Conservation (phyloP, 257 asterid genomes). For the Capsicum baccatum region DNA sequence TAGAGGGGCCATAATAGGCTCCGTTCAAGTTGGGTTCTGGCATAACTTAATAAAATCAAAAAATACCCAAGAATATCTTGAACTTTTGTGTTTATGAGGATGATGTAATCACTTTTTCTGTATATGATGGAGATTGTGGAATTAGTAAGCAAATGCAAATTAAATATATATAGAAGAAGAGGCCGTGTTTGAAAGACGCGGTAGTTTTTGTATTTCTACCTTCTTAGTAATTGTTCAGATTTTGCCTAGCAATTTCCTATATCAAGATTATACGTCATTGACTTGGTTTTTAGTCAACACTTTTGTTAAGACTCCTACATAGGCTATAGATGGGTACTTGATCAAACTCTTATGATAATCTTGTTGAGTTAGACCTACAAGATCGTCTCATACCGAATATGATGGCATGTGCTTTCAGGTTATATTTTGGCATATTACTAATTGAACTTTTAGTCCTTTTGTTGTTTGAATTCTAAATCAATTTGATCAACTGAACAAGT, state of each 20-base stretch:
- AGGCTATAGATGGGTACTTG: neutral
- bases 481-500: too few relatives aligned
- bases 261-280: neutral
- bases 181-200: neutral
- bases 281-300: neutral
- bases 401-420: too few relatives aligned
- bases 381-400: too few relatives aligned
- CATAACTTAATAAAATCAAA: conserved; percentile 1
- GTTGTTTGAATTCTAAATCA: too few relatives aligned
- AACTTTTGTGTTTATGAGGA: neutral
- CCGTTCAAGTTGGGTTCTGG: conserved; percentile 59
- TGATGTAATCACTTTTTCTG: conserved; percentile 19
- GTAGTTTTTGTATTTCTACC: neutral
- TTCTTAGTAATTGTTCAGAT: neutral
- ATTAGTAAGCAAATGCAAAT: neutral
- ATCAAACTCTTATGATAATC: neutral
- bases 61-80: neutral
- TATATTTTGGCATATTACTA: too few relatives aligned
- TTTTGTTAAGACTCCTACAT: neutral
- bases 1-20: conserved; percentile 85
- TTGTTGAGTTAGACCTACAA: too few relatives aligned
- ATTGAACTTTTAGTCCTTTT: too few relatives aligned
- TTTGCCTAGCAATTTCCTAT: neutral
- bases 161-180: neutral
- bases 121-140: neutral